Base-by-base conservation (phyloP, 768 basidiomycete genomes). In the Leccinum fibrillosum region DNA sequence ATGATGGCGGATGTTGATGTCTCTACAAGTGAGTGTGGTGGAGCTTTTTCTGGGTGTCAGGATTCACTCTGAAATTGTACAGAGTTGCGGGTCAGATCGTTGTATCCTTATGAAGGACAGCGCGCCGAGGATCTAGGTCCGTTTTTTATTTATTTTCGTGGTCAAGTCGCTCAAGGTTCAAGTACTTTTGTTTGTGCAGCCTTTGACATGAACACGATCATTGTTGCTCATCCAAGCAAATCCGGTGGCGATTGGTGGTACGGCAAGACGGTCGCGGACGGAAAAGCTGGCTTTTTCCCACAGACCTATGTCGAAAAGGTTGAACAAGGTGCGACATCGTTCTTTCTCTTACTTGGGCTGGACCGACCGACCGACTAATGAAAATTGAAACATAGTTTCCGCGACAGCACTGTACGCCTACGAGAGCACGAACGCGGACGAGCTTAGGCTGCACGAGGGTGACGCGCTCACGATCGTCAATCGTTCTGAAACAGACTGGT, bases 241-340 rank as follows among this genome's bases (percentile, higher is more conserved):
- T 78, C 86, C 32, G 85, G 81, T 19, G 86, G 89, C 39, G 92
- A 93, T 61, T 98, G 97, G 97, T 96, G 93, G 92, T 91, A 90
- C 69, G 94, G 94, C 26, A 89, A 79, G 4, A 70, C 82, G 15
- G 74, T 86, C 32, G 83, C 78, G 55, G 82, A 78, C 53, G 86
- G 88, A 19, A 84, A 82, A 66, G 78, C 82, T 34, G 97, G 97
- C 1, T 85, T 95, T 76, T 92, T 98, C 84, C 96, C 96, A 1
- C 86, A 87, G 69, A 86, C 86, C 2, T 98, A 96, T 66, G 88
- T 96, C 11, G 84, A 92, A 64, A 81, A 82, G 65, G 72, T 94
- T 30, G 78, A 84, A 37, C 73, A 81, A 60, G 77, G 94, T 93
- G 45, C 28, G 56, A 35, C 37, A 49, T 44, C 37, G 37, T n/a